Percentiles rank a stretch among this genome's conserved stretches.
Evolutionary conservation across 2,329 filamentous ascomycete species (phyloP).

Genomic region (Botrytis cinerea): DNA sequence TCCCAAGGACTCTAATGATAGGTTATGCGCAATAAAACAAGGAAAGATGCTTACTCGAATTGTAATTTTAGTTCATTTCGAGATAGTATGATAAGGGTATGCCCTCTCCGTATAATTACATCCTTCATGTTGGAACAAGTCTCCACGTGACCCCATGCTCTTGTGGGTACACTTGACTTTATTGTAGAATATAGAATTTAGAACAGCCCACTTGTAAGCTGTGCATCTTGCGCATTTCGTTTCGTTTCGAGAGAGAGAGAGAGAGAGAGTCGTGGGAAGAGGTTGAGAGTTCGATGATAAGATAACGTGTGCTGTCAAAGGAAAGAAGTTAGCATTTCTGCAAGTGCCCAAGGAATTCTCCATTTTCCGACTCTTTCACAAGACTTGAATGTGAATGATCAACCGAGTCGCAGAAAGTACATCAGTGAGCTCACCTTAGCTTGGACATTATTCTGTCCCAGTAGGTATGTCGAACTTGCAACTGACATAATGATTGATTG

Average conservation of each 20-base stretch:
- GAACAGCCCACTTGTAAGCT: neutral
- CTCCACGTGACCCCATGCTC: neutral
- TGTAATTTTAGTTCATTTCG: neutral
- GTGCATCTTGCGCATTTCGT: neutral
- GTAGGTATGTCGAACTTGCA: neutral
- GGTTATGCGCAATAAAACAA: neutral
- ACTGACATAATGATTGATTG: neutral
- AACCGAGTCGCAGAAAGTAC: too few species aligned
- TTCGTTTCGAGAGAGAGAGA: neutral
- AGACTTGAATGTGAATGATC: too few species aligned
- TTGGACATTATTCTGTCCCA: neutral
- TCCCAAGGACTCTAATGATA: neutral
- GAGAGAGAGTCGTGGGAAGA: neutral
- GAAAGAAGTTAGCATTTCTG: neutral
- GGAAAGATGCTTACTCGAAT: neutral
- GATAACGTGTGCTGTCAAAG: neutral
- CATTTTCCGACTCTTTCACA: rapidly evolving
- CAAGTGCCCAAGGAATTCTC: rapidly evolving
- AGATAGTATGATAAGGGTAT: neutral
- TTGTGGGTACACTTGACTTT: neutral
- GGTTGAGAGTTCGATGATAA: neutral
- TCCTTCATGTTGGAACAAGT: neutral
- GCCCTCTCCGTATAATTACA: neutral
- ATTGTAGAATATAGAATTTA: neutral
- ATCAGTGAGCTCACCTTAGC: neutral